Percentiles rank a stretch among this genome's conserved stretches.
phyloP scores from a whole-genome alignment of 805 yeast genomes.

The Hanseniaspora valbyensis region DNA sequence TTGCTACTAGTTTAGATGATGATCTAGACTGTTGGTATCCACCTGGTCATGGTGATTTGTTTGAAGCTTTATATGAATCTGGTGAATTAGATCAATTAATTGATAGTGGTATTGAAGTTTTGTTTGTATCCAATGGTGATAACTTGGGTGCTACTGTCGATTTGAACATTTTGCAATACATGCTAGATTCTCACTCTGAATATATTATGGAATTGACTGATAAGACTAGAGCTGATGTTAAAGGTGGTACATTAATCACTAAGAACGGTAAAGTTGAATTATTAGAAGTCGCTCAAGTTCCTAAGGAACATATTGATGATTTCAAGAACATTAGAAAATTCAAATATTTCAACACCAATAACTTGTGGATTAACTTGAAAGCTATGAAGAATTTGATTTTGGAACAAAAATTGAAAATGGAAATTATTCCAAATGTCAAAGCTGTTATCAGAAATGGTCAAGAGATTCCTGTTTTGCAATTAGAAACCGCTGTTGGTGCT shows the following conservation, averaged over 20 bases:
- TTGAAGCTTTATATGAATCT: constrained; percentile 75
- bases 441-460: constrained; percentile 62
- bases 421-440: constrained; percentile 91
- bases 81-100: constrained; percentile 86
- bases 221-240: constrained; percentile 97
- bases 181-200: constrained; percentile 84
- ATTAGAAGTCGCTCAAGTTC: constrained; percentile 95
- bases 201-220: constrained; percentile 97
- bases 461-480: constrained; percentile 79
- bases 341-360: constrained; percentile 95
- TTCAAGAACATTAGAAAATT: constrained; percentile 96
- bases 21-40: constrained; percentile 89
- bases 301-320: constrained; percentile 96
- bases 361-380: constrained; percentile 90
- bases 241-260: constrained; percentile 96
- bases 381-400: constrained; percentile 91
- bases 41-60: constrained; percentile 99
- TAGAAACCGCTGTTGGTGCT: constrained; percentile 98
- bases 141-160: constrained; percentile 98
- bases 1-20: constrained; percentile 67
- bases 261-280: constrained; percentile 90
- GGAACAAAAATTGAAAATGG: constrained; percentile 68
- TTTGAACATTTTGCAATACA: constrained; percentile 76
- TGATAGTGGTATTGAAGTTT: constrained; percentile 85
- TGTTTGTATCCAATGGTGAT: constrained; percentile 96